A percentile compares a stretch with the other conserved stretches of the same genome.
Evolutionary conservation across 345 rosid species (phyloP).

Genomic region (Ceriops tagal): DNA sequence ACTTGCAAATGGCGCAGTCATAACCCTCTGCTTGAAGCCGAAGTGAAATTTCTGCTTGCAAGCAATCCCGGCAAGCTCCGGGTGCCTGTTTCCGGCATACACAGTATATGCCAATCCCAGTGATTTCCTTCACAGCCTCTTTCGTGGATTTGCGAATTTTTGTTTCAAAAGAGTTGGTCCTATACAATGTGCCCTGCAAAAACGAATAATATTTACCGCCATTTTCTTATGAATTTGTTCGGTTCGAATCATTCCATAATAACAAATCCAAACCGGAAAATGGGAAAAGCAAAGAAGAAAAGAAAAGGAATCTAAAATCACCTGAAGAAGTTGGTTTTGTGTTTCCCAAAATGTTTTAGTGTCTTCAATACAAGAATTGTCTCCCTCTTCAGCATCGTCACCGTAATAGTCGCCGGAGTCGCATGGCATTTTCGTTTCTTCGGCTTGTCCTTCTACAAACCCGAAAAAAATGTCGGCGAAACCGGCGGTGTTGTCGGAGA

Average conservation of each 20-base stretch:
- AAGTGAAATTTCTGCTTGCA: slow-evolving; percentile 45
- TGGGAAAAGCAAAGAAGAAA: too few relatives aligned
- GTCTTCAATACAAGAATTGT: slow-evolving; percentile 34
- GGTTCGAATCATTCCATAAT: too few relatives aligned
- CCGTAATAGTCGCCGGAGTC: slow-evolving; percentile 20
- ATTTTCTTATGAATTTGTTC: not conserved
- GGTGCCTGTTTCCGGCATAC: slow-evolving; percentile 39
- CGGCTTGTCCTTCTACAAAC: slow-evolving; percentile 40
- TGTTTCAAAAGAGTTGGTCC: slow-evolving; percentile 63
- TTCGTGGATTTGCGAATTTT: slow-evolving; percentile 61
- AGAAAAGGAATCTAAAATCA: slow-evolving; percentile 8
- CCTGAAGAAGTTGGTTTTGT: slow-evolving; percentile 74
- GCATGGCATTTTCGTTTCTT: slow-evolving; percentile 21
- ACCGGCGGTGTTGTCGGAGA: slow-evolving; percentile 50
- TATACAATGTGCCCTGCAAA: slow-evolving; percentile 56
- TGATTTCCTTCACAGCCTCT: slow-evolving; percentile 44
- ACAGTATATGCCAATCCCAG: slow-evolving; percentile 34
- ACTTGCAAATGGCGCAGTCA: slow-evolving; percentile 58
- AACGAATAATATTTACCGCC: not conserved
- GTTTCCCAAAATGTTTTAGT: slow-evolving; percentile 63
- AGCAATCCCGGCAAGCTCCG: slow-evolving; percentile 61
- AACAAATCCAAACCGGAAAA: too few relatives aligned
- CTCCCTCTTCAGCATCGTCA: slow-evolving; percentile 24
- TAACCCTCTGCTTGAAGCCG: slow-evolving; percentile 56
- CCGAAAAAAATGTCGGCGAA: slow-evolving; percentile 60